Base-by-base conservation (phyloP, 495 filamentous ascomycete genomes). In the Bombardia bombarda region DNA sequence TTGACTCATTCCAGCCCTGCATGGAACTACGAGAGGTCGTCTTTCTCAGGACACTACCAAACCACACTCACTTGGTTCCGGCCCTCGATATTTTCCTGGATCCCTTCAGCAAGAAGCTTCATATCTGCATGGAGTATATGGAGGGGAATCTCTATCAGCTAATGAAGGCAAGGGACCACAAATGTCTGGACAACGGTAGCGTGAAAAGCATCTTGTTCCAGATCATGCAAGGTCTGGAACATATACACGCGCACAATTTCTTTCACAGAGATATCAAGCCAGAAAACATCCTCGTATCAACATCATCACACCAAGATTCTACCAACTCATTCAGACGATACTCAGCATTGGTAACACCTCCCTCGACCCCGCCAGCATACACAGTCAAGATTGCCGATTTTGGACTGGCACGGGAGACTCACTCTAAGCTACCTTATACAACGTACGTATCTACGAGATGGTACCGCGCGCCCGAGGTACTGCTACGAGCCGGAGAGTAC, bases 81-180 rank as follows among this genome's bases (percentile, higher is more conserved):
- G 93, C 93, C 7, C 78, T 97, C 30, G 93, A 99, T 69, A 99
- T 99, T 61, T 99, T 99, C 67, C 79, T 99, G 49, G 93, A 99
- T 57, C 93, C 93, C 5, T 80, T 86, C 52, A 94, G 79, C 60
- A 92, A 84, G 68, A 93, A 95, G 65, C 79, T 99, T 35, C 93
- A 99, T 62, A 99, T 99, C 44, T 82, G 78, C 55, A 99, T 99
- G 93, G 93, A 99, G 65, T 95, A 95, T 53, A 99, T 99, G 93
- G 93, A 99, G 61, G 93, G 93, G 22, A 99, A 99, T 60, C 72
- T 99, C 1, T 99, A 99, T 57, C 93, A 97, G 66, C 67, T 99
- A 38, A 99, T 99, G 92, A 99, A 99, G 60, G 82, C 92, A 38
- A 78, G 93, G 42, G 92, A 99, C 48, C 89, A 95, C 67, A 97